A percentile compares a stretch with the other conserved stretches of the same genome.
phyloP scores from a whole-genome alignment of 2,329 filamentous ascomycete genomes.

The Fusarium transvaalense region DNA sequence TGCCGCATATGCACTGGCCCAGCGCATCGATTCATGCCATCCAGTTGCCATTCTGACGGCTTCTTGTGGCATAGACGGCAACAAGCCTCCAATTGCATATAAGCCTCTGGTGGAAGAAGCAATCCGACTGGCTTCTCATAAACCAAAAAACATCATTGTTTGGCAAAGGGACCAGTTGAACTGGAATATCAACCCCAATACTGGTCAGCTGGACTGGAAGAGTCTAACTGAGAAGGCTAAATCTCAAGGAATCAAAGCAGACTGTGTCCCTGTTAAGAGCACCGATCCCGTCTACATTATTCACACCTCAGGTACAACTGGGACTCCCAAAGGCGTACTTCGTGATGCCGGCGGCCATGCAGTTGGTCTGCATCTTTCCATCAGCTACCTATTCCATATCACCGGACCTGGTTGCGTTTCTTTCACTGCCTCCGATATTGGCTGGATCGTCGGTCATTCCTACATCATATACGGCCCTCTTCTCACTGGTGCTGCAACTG shows the following conservation, averaged over 20 bases:
- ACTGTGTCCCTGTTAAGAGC: slow-evolving; percentile 81
- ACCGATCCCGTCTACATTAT: slow-evolving; percentile 90
- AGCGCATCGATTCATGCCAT: slow-evolving; percentile 85
- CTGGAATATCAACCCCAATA: slow-evolving; percentile 78
- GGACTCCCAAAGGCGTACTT: slow-evolving; percentile 84
- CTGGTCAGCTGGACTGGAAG: slow-evolving; percentile 84
- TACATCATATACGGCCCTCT: slow-evolving; percentile 93
- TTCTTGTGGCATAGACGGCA: slow-evolving; percentile 91
- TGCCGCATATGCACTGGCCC: slow-evolving; percentile 81
- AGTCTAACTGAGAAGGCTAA: slow-evolving; percentile 77
- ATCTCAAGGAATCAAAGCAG: slow-evolving; percentile 75
- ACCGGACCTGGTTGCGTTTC: slow-evolving; percentile 83
- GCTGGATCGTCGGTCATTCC: slow-evolving; percentile 78
- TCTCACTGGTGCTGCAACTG: slow-evolving; percentile 84
- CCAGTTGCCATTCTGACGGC: slow-evolving; percentile 86
- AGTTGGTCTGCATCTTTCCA: slow-evolving; percentile 84
- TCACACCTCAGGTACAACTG: slow-evolving; percentile 88
- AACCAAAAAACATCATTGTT: slow-evolving; percentile 79
- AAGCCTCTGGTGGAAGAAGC: slow-evolving; percentile 81
- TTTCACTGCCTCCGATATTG: slow-evolving; percentile 85
- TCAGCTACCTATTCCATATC: slow-evolving; percentile 85
- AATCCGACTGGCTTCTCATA: slow-evolving; percentile 73
- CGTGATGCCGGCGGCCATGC: slow-evolving; percentile 88
- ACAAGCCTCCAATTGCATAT: slow-evolving; percentile 84
- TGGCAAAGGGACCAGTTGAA: slow-evolving; percentile 85